These are phyloP conservation scores for Eucalyptus decipiens DNA, from an alignment of 345 rosid species.

Conservation along the genomic window DNA sequence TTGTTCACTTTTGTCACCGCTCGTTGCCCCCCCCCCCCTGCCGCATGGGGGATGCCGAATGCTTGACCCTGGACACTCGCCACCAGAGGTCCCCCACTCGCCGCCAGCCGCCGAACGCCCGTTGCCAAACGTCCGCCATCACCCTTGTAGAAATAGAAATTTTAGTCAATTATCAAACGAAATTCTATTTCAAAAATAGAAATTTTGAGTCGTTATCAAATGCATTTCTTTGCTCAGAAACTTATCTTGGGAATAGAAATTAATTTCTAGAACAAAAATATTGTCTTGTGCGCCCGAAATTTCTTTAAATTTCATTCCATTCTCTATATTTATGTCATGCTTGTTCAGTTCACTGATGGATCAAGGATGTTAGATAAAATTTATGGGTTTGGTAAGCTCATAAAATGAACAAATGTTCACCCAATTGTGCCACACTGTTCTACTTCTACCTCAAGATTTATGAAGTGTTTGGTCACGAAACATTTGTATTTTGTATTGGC, in stretches of 20 bases:
- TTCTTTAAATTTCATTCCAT: not conserved
- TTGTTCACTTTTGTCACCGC: too few species aligned
- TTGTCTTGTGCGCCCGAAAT: not conserved
- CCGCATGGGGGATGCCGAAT: rapidly evolving
- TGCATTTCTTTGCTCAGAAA: rapidly evolving
- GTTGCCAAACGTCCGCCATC: too few species aligned
- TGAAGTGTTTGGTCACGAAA: not conserved
- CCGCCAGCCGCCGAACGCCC: rapidly evolving
- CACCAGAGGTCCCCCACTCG: rapidly evolving
- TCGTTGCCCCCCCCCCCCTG: too few species aligned
- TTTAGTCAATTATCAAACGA: rapidly evolving
- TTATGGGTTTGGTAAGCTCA: not conserved
- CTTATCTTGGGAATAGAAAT: too few species aligned
- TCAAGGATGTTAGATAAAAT: not conserved
- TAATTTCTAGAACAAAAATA: too few species aligned
- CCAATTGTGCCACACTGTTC: not conserved
- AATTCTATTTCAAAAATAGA: rapidly evolving
- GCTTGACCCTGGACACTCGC: too few species aligned
- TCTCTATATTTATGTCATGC: not conserved
- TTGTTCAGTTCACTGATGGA: not conserved
- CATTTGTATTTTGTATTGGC: not conserved
- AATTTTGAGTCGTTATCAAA: too few species aligned
- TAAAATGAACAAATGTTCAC: not conserved
- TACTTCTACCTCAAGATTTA: not conserved
- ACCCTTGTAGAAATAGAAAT: too few species aligned